Percentiles rank a stretch among this genome's conserved stretches.
These are phyloP conservation scores for Gossypium rotundifolium DNA, from an alignment of 345 rosid genomes.

Conservation along the genomic window DNA sequence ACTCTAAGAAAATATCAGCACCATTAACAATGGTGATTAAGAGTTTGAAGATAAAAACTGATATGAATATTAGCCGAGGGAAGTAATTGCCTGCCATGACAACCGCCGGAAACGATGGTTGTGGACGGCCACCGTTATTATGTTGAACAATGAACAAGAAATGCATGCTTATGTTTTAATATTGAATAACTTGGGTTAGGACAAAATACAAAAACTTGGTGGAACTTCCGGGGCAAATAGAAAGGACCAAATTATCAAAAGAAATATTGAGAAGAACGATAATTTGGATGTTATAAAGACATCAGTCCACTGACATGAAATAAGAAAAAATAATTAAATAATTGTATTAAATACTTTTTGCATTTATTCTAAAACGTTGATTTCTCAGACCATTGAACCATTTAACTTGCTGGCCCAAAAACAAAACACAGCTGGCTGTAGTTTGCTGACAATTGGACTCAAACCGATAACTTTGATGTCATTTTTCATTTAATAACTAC, in stretches of 20 bases:
- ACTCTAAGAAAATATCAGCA: slow-evolving; percentile 24
- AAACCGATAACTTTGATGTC: neutral
- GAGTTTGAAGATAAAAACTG: neutral
- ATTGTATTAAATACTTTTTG: neutral
- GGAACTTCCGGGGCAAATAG: neutral
- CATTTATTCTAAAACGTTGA: neutral
- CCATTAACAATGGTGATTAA: slow-evolving; percentile 5
- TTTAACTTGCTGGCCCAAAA: too few species aligned
- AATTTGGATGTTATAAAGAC: neutral
- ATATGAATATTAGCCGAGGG: neutral
- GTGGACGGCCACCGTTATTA: neutral
- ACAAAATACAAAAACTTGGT: neutral
- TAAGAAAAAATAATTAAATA: neutral
- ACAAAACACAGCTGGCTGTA: neutral
- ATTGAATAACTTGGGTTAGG: neutral
- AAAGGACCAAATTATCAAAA: neutral
- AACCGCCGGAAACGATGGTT: neutral
- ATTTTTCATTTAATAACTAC: too few species aligned
- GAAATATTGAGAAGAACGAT: neutral
- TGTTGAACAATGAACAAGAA: neutral
- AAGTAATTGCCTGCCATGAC: slow-evolving; percentile 8
- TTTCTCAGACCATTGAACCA: slow-evolving; percentile 11
- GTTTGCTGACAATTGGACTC: neutral
- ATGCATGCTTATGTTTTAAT: neutral
- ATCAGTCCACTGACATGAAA: neutral